Evolutionary conservation across 306 rosid genomes (phyloP).

Genomic region (Trifolium dubium): DNA sequence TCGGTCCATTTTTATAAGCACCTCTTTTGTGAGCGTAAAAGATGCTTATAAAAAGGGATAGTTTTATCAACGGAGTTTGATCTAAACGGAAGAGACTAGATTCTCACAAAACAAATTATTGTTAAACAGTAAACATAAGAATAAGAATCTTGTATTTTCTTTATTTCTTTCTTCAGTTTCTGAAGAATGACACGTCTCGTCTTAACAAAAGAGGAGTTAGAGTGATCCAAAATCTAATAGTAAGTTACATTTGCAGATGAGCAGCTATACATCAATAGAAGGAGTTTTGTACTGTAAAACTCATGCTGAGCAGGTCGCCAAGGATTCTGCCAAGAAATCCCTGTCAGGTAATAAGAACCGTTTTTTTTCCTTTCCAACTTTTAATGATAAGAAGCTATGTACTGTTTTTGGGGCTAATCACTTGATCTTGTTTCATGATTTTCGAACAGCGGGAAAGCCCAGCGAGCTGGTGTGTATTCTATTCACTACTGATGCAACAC

Average conservation of each 20-base stretch:
- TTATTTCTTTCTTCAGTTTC: no score
- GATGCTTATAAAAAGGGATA: no score
- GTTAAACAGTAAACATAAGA: no score
- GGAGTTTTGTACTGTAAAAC: conserved; percentile 74
- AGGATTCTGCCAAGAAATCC: conserved; percentile 55
- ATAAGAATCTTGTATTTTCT: no score
- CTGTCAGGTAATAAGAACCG: conserved; percentile 48
- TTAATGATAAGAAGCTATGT: not conserved
- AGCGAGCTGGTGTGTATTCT: conserved; percentile 53
- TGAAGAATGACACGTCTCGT: no score
- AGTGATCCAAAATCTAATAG: no score
- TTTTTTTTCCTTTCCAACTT: not conserved
- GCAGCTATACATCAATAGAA: conserved; percentile 63
- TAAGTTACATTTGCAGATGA: conserved; percentile 47
- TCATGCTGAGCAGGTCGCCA: conserved; percentile 74
- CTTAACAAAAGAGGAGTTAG: no score
- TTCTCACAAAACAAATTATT: no score
- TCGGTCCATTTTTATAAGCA: no score
- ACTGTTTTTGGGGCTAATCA: conserved; percentile 22
- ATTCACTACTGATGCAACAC: not conserved
- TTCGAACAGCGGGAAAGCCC: conserved; percentile 52
- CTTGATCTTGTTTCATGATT: conserved; percentile 37
- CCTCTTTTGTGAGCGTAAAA: no score
- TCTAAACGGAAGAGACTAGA: no score
- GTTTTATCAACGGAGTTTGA: no score